These are phyloP conservation scores for Jackrogersella minutella DNA, from an alignment of 495 filamentous ascomycete species.

Conservation along the genomic window DNA sequence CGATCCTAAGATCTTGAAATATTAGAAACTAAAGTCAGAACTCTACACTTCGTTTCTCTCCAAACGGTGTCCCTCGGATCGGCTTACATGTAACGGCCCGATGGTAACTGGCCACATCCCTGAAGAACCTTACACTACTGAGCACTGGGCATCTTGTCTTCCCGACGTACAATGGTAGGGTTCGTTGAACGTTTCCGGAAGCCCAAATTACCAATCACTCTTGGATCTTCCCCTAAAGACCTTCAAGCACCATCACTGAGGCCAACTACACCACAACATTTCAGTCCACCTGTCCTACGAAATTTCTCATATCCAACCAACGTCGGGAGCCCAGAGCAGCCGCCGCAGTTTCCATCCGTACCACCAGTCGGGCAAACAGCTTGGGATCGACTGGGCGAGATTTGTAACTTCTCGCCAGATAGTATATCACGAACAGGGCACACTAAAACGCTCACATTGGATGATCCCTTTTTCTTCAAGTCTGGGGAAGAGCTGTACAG, in stretches of 20 bases:
- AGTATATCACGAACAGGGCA: constrained; percentile 18
- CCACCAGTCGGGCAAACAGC: constrained; percentile 19
- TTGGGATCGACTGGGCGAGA: constrained; percentile 44
- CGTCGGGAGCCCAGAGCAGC: constrained; percentile 11
- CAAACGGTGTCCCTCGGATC: not conserved
- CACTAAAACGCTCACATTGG: constrained; percentile 23
- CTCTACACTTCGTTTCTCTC: not conserved
- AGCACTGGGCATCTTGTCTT: not conserved
- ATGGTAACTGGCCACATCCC: not conserved
- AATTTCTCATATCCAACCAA: constrained; percentile 46
- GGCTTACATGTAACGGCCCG: not conserved
- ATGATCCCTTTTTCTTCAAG: constrained; percentile 44
- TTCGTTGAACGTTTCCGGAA: constrained; percentile 42
- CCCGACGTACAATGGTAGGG: constrained; percentile 41
- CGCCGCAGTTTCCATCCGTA: constrained; percentile 4
- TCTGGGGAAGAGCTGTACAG: constrained; percentile 31
- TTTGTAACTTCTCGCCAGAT: constrained; percentile 40
- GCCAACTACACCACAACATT: constrained; percentile 5
- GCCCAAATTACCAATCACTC: constrained; percentile 32
- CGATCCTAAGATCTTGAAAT: not conserved
- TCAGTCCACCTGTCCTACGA: constrained; percentile 36
- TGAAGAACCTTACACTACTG: not conserved
- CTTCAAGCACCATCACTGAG: constrained; percentile 3
- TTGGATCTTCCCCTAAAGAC: constrained; percentile 27
- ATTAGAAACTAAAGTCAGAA: not conserved